Conservation (phyloP, 2,329 filamentous ascomycete genomes). For the Bipolaris oryzae region DNA sequence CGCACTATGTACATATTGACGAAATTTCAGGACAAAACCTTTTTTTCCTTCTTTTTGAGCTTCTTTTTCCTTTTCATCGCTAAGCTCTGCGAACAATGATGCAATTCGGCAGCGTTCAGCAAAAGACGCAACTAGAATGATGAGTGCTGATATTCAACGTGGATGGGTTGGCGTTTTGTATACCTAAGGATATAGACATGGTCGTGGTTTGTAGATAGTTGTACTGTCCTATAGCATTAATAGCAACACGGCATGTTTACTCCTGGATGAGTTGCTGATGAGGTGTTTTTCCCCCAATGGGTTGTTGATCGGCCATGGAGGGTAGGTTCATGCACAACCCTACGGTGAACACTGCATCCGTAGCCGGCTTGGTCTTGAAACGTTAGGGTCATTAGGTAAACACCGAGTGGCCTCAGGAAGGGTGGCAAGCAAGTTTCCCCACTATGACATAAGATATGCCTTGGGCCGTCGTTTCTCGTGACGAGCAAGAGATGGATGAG, state of each 20-base stretch:
- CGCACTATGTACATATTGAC: neutral
- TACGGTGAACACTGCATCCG: neutral
- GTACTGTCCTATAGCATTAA: neutral
- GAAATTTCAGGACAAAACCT: neutral
- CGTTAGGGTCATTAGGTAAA: conserved; percentile 2
- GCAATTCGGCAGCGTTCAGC: conserved; percentile 8
- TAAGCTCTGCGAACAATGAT: neutral
- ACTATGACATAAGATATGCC: neutral
- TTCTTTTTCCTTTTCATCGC: neutral
- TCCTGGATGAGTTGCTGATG: neutral
- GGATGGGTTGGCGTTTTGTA: conserved; percentile 2
- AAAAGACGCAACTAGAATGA: conserved; percentile 6
- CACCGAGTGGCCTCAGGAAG: conserved; percentile 1
- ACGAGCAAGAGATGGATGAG: neutral
- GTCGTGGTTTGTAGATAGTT: neutral
- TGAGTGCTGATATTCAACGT: conserved; percentile 4
- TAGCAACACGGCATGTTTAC: conserved; percentile 2
- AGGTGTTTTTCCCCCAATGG: neutral
- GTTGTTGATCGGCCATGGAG: neutral
- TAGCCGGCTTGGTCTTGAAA: conserved; percentile 5
- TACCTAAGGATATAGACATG: neutral
- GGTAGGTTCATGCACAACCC: conserved; percentile 8
- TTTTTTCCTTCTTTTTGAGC: neutral
- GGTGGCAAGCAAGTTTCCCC: neutral
- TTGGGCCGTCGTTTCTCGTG: neutral